These are phyloP conservation scores for Candida tropicalis DNA, from an alignment of 1,139 yeast species.

Conservation along the genomic window DNA sequence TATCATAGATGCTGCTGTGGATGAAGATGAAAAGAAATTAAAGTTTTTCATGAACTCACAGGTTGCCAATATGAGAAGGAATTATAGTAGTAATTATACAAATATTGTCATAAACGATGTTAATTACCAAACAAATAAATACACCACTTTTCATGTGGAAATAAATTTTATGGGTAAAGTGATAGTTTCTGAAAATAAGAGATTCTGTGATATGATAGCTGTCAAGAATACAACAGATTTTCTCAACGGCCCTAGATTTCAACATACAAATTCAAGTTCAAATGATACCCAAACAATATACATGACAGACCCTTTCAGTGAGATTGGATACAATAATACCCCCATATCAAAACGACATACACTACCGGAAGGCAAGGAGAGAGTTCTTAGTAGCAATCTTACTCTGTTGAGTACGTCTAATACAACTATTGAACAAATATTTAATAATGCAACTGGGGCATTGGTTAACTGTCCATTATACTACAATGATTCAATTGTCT, in stretches of 20 bases:
- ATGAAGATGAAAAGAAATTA: conserved; percentile 33
- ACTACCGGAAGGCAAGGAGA: neutral
- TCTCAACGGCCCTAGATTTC: conserved; percentile 27
- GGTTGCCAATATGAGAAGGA: conserved; percentile 45
- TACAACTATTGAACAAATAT: conserved; percentile 26
- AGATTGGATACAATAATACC: neutral
- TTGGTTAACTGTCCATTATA: conserved; percentile 46
- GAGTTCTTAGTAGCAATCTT: neutral
- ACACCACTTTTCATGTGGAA: conserved; percentile 51
- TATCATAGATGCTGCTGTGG: conserved; percentile 45
- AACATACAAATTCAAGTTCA: neutral
- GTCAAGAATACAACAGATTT: conserved; percentile 38
- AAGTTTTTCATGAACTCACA: conserved; percentile 43
- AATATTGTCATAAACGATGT: conserved; percentile 54
- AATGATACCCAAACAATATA: neutral
- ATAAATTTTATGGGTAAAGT: conserved; percentile 47
- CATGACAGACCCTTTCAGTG: neutral
- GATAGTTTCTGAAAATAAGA: conserved; percentile 37
- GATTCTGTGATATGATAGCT: conserved; percentile 50
- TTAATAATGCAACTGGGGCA: conserved; percentile 28
- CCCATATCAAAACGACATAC: conserved; percentile 1
- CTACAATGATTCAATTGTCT: conserved; percentile 39
- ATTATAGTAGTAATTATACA: conserved; percentile 87
- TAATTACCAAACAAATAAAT: conserved; percentile 45
- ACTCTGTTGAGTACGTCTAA: conserved; percentile 15